A percentile compares a stretch with the other conserved stretches of the same genome.
Conservation (phyloP, 345 rosid species). For the Barbarea vulgaris region DNA sequence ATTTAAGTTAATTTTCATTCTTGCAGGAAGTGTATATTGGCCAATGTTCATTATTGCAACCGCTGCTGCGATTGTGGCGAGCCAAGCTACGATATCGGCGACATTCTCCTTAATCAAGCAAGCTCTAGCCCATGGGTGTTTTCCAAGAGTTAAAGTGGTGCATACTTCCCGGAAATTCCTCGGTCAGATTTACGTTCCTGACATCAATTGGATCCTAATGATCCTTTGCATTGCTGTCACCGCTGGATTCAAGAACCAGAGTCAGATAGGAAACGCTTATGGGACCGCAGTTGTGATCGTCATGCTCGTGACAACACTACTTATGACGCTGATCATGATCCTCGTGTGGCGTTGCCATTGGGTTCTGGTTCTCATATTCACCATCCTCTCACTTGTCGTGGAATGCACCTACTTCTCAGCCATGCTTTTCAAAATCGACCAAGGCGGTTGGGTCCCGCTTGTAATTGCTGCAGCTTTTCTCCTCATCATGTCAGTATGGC, state of each 20-base stretch:
- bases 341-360: conserved; percentile 78
- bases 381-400: conserved; percentile 60
- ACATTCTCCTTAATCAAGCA: conserved; percentile 90
- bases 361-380: conserved; percentile 63
- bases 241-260: conserved; percentile 78
- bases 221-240: conserved; percentile 75
- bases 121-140: conserved; percentile 82
- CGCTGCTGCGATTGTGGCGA: conserved; percentile 75
- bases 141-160: conserved; percentile 86
- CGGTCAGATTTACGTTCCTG: conserved; percentile 91
- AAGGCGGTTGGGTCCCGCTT: conserved; percentile 95
- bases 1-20: background rate
- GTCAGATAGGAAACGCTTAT: conserved; percentile 82
- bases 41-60: conserved; percentile 79
- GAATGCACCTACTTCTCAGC: conserved; percentile 88
- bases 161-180: conserved; percentile 78
- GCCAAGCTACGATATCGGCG: conserved; percentile 91
- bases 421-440: conserved; percentile 66
- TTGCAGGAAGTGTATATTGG: conserved; percentile 63
- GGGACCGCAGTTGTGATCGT: conserved; percentile 87
- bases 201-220: conserved; percentile 86
- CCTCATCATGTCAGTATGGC: conserved; percentile 87
- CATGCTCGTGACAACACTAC: conserved; percentile 83
- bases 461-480: conserved; percentile 77
- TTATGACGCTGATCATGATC: conserved; percentile 79